Conservation (phyloP, 139 green algal genomes). For the Gonium pectorale region DNA sequence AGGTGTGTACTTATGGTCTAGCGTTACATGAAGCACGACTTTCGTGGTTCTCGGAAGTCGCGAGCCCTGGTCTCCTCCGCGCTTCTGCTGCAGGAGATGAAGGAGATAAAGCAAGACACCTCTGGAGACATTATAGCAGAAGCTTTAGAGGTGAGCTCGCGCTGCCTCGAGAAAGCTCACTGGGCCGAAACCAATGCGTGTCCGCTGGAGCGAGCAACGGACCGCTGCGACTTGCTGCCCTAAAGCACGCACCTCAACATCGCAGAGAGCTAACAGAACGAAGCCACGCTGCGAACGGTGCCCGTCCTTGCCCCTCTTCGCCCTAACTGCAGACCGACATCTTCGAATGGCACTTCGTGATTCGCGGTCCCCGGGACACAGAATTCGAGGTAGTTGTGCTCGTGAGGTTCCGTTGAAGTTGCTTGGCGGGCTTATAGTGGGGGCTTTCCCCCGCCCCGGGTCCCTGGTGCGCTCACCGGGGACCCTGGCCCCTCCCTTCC, state of each 20-base stretch:
- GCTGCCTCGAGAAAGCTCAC: not conserved
- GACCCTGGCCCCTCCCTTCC: too few relatives aligned
- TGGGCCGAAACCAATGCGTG: not conserved
- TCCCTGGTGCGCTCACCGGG: too few relatives aligned
- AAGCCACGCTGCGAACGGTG: too few relatives aligned
- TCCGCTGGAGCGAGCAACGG: too few relatives aligned
- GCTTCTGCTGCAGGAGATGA: slow-evolving; percentile 79
- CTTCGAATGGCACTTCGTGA: slow-evolving; percentile 99
- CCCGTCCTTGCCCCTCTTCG: too few relatives aligned
- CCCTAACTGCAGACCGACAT: slow-evolving; percentile 96
- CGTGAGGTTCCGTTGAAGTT: too few relatives aligned
- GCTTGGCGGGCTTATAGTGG: too few relatives aligned
- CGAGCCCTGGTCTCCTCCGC: not conserved
- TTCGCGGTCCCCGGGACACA: slow-evolving; percentile 89
- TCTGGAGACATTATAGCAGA: slow-evolving; percentile 82
- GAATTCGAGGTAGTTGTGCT: slow-evolving; percentile 97
- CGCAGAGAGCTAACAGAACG: too few relatives aligned
- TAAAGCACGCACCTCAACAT: too few relatives aligned
- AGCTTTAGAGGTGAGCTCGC: slow-evolving; percentile 78
- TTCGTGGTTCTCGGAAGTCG: not conserved
- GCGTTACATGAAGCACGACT: not conserved
- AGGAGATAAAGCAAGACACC: slow-evolving; percentile 80
- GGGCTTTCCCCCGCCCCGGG: too few relatives aligned
- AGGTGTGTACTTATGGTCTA: slow-evolving; percentile 52
- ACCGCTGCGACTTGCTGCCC: too few relatives aligned